phyloP scores from a whole-genome alignment of 805 yeast genomes.

The Kluyveromyces siamensis region DNA sequence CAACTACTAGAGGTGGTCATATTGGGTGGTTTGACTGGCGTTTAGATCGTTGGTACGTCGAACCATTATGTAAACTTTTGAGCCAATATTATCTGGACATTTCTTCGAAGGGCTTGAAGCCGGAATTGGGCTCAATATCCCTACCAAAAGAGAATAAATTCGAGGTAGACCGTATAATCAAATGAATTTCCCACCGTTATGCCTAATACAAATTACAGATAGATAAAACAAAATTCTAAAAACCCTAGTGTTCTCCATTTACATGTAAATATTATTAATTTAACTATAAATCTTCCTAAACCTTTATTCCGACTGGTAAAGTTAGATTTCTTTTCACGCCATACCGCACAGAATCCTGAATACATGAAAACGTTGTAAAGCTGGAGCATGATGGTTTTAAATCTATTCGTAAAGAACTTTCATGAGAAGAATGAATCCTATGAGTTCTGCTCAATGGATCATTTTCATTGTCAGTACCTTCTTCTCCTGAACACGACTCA shows the following conservation, averaged over 20 bases:
- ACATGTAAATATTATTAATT: neutral
- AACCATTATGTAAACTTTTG: slow-evolving; percentile 40
- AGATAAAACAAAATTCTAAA: too few species aligned
- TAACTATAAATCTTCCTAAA: slow-evolving; percentile 7
- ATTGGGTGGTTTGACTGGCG: slow-evolving; percentile 62
- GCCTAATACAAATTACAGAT: too few species aligned
- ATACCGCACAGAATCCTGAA: slow-evolving; percentile 3
- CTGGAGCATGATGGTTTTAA: slow-evolving; percentile 4
- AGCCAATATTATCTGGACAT: slow-evolving; percentile 26
- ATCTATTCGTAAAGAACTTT: neutral
- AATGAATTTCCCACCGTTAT: neutral
- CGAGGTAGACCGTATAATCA: slow-evolving; percentile 4
- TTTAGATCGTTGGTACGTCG: slow-evolving; percentile 59
- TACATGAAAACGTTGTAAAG: slow-evolving; percentile 12
- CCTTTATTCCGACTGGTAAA: slow-evolving; percentile 23
- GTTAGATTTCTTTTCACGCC: slow-evolving; percentile 23
- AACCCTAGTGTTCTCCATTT: too few species aligned
- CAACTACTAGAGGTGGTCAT: slow-evolving; percentile 71
- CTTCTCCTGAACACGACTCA: neutral
- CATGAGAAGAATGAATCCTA: slow-evolving; percentile 2
- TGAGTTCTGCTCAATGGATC: slow-evolving; percentile 6
- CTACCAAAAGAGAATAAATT: slow-evolving; percentile 12
- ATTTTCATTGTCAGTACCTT: slow-evolving; percentile 4
- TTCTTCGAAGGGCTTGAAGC: slow-evolving; percentile 15
- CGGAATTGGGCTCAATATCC: slow-evolving; percentile 6